phyloP scores from a whole-genome alignment of 2,329 filamentous ascomycete genomes.

The Sporothrix brasiliensis region DNA sequence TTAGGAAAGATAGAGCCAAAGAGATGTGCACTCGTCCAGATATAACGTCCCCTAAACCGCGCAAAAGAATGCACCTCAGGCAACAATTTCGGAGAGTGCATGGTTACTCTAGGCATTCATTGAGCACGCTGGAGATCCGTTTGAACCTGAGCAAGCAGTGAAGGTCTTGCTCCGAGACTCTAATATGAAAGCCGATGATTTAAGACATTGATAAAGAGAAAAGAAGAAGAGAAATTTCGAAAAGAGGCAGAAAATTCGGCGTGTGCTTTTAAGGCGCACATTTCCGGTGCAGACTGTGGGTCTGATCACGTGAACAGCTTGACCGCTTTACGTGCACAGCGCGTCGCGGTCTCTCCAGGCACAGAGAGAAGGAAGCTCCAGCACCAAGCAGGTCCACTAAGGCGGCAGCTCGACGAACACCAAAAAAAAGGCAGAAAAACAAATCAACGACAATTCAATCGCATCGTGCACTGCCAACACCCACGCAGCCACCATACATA shows the following conservation, averaged over 20 bases:
- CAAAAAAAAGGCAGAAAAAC: conserved; percentile 23
- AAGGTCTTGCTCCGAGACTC: conserved; percentile 96
- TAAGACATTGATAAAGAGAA: conserved; percentile 69
- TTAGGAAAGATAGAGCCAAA: not conserved
- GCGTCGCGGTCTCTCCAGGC: conserved; percentile 23
- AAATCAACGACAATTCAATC: conserved; percentile 1
- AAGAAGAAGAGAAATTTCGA: conserved; percentile 47
- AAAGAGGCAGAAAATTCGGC: conserved; percentile 34
- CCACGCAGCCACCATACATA: conserved; percentile 4
- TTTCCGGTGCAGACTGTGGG: conserved; percentile 8
- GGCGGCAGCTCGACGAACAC: conserved; percentile 14
- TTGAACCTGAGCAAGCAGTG: conserved; percentile 91
- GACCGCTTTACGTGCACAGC: conserved; percentile 27
- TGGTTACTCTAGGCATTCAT: conserved; percentile 87
- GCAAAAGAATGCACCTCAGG: conserved; percentile 53
- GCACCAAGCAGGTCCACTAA: conserved; percentile 5
- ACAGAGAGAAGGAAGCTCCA: conserved; percentile 18
- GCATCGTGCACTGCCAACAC: conserved; percentile 7
- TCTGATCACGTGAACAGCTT: conserved; percentile 18
- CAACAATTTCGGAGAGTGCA: conserved; percentile 72
- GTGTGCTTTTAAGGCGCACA: conserved; percentile 27
- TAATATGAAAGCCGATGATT: conserved; percentile 82
- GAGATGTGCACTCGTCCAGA: conserved; percentile 47
- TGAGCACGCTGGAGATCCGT: conserved; percentile 89
- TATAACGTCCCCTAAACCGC: conserved; percentile 44